phyloP scores from a whole-genome alignment of 768 basidiomycete species.

The Auricularia sp. region DNA sequence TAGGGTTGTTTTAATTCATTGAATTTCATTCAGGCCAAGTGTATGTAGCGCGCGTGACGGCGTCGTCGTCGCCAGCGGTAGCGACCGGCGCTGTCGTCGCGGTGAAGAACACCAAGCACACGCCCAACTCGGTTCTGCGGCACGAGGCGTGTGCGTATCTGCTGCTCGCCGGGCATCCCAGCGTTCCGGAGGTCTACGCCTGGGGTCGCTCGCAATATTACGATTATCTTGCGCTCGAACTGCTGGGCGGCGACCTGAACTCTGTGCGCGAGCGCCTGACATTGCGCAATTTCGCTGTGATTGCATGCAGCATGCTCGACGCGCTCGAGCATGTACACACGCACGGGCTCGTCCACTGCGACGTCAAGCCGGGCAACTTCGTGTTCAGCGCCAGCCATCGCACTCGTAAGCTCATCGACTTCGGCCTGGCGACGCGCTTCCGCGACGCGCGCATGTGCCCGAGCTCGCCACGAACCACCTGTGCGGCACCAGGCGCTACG shows the following conservation, averaged over 20 bases:
- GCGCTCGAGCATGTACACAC: neutral
- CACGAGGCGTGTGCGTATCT: neutral
- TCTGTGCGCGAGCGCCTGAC: neutral
- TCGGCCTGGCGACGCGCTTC: constrained; percentile 74
- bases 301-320: neutral
- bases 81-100: neutral
- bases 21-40: neutral
- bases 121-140: neutral
- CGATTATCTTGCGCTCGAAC: neutral
- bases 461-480: constrained; percentile 67
- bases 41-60: neutral
- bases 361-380: neutral
- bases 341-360: neutral
- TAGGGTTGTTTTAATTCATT: too few species aligned
- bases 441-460: constrained; percentile 60
- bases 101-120: neutral
- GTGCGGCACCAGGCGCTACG: constrained; percentile 68
- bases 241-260: neutral
- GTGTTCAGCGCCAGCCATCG: neutral
- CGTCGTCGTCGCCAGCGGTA: neutral
- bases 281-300: neutral
- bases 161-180: neutral
- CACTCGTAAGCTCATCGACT: constrained; percentile 37
- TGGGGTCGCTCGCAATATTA: neutral
- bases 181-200: neutral